Conservation (phyloP, 2,329 filamentous ascomycete species). For the Pseudophaeomoniella oleicola region DNA sequence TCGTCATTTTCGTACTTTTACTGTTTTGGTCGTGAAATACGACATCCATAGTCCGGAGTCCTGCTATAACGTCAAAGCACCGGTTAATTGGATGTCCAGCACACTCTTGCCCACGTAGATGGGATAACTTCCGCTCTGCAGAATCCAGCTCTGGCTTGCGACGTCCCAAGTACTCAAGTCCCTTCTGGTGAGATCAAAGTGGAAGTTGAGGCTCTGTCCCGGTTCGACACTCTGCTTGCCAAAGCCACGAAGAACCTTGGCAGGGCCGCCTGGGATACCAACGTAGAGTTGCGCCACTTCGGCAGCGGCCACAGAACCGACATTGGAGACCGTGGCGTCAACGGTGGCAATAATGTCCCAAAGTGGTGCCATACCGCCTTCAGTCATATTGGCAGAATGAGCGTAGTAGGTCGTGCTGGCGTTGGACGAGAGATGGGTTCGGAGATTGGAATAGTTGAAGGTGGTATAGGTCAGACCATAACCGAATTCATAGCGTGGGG, state of each 20-base stretch:
- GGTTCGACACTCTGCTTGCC: slow-evolving; percentile 31
- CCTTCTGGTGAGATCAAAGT: slow-evolving; percentile 28
- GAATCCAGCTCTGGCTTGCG: slow-evolving; percentile 18
- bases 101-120: slow-evolving; percentile 23
- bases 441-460: slow-evolving; percentile 10
- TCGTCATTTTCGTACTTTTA: too few species aligned
- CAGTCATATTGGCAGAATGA: slow-evolving; percentile 7
- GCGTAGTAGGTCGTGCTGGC: slow-evolving; percentile 5
- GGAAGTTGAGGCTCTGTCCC: slow-evolving; percentile 25
- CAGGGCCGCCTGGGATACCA: slow-evolving; percentile 19
- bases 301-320: slow-evolving; percentile 30
- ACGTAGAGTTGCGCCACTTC: slow-evolving; percentile 44
- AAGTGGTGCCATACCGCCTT: slow-evolving; percentile 40
- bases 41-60: too few species aligned
- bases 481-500: slow-evolving; percentile 23
- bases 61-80: slow-evolving; percentile 1
- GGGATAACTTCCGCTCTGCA: slow-evolving; percentile 15
- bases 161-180: slow-evolving; percentile 24
- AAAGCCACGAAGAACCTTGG: slow-evolving; percentile 34
- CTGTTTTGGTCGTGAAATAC: too few species aligned
- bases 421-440: neutral
- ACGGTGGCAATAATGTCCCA: slow-evolving; percentile 36
- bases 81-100: slow-evolving; percentile 11
- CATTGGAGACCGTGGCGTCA: slow-evolving; percentile 35
- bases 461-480: slow-evolving; percentile 18